Conservation (phyloP, 2,329 filamentous ascomycete genomes). For the Xylariales sp. region DNA sequence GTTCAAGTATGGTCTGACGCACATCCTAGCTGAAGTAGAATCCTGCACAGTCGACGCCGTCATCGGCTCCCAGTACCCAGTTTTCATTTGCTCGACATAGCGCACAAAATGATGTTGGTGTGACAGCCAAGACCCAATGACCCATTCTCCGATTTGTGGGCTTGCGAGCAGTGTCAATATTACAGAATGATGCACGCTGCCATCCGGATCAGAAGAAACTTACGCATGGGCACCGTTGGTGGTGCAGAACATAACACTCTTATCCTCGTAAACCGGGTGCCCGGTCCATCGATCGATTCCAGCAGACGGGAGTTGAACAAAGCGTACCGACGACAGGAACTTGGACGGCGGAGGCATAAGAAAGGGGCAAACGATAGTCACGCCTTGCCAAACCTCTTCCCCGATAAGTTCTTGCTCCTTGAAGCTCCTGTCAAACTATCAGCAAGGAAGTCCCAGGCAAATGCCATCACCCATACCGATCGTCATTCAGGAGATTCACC, state of each 20-base stretch:
- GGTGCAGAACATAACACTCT: conserved; percentile 46
- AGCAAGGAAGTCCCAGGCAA: no score
- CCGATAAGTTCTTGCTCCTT: conserved; percentile 12
- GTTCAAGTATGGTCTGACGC: no score
- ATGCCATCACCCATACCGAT: no score
- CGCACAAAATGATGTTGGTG: conserved; percentile 34
- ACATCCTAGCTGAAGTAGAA: conserved; percentile 4
- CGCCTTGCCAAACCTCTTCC: conserved; percentile 31
- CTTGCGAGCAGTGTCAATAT: conserved; percentile 28
- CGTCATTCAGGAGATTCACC: conserved; percentile 17
- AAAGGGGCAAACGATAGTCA: conserved; percentile 34
- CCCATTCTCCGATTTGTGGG: conserved; percentile 54
- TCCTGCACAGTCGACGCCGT: conserved; percentile 7
- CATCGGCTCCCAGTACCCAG: conserved; percentile 4
- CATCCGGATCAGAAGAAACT: conserved; percentile 16
- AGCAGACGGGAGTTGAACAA: conserved; percentile 39
- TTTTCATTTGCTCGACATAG: neutral
- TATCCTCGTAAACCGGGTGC: conserved; percentile 39
- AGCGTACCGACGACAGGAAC: conserved; percentile 32
- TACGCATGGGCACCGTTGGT: conserved; percentile 55
- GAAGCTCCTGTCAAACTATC: no score
- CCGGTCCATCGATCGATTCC: conserved; percentile 37
- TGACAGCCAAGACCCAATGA: conserved; percentile 46
- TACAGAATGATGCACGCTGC: neutral
- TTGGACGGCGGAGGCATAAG: conserved; percentile 24